Evolutionary conservation across 192 early-diverging fungal genomes (phyloP).

Genomic region (Gonapodya prolifera): DNA sequence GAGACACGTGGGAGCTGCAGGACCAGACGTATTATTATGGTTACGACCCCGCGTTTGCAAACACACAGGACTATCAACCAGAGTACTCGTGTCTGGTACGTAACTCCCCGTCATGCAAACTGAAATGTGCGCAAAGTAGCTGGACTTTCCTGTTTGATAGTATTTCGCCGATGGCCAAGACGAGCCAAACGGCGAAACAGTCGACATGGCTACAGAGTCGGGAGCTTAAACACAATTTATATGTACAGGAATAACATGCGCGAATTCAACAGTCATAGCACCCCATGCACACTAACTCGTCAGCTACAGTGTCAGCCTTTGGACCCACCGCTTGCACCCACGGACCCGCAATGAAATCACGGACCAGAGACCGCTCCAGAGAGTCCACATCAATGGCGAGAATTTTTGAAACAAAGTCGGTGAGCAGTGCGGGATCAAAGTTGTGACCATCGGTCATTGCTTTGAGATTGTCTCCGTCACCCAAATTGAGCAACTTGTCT

Average conservation of each 20-base stretch:
- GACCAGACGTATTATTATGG: conserved; percentile 74
- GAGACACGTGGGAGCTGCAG: conserved; percentile 77
- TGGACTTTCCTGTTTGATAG: neutral
- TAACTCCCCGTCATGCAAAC: too few relatives aligned
- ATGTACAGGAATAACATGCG: too few relatives aligned
- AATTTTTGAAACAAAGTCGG: too few relatives aligned
- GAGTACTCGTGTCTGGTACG: conserved; percentile 38
- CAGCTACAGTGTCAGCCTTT: neutral
- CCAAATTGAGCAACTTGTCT: neutral
- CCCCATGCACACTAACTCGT: neutral
- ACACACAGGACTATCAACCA: conserved; percentile 26
- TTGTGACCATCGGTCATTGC: neutral
- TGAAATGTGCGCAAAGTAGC: too few relatives aligned
- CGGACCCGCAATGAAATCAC: neutral
- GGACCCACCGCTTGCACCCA: neutral
- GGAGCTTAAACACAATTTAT: too few relatives aligned
- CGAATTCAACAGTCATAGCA: conserved; percentile 1
- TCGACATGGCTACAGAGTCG: too few relatives aligned
- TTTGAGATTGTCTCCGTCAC: neutral
- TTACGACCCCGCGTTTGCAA: conserved; percentile 31
- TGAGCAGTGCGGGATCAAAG: neutral
- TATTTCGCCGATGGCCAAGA: neutral
- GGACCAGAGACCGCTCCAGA: neutral
- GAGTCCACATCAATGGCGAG: neutral
- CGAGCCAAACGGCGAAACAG: too few relatives aligned